Evolutionary conservation across 2,329 filamentous ascomycete genomes (phyloP), one percentile per base, ranked within the genome.

Genomic region (Rhynchosporium agropyri): DNA sequence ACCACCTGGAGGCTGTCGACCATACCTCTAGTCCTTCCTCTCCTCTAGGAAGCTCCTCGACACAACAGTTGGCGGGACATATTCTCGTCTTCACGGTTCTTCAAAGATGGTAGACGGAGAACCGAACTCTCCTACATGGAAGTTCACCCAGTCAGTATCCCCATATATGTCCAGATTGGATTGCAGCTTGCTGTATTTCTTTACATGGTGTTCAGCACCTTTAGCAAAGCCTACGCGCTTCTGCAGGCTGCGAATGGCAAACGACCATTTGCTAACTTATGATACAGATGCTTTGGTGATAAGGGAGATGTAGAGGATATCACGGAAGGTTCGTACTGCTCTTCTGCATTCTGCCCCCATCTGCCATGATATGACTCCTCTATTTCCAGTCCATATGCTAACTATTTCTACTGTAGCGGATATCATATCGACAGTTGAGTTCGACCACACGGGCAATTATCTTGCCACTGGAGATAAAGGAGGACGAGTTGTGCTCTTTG

Each of bases 81-180:
- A 40, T 68, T 70, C 68, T 73, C 71, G 68, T 71, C 71, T 65
- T 63, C 65, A 70, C 65, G 68, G 73, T 64, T 67, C 64, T 71
- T 72, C 76, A 80, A 94, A 89, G 83, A 97, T 98, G 93, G 93
- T 95, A 83, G 93, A 97, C 86, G 90, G 89, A 83, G 92, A 96
- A 82, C 85, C 90, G 81, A 92, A 87, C 84, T 89, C 91, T 81
- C 93, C 93, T 77, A 98, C 93, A 81, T 98, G 94, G 94, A 98
- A 98, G 85, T 98, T 98, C 82, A 98, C 94, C 79, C 94, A 98
- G 93, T 76, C 40, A 74, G 74, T 75, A 65, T 51, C 51, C 40
- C 57, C 50, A 29, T 42, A 49, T 31, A 26, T 40, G 12, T 31
- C 29, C 42, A 33, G 42, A 38, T 8, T 28, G 50, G 28, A 20